Conservation (phyloP, 768 basidiomycete genomes). For the Phaeolepiota aurea region DNA sequence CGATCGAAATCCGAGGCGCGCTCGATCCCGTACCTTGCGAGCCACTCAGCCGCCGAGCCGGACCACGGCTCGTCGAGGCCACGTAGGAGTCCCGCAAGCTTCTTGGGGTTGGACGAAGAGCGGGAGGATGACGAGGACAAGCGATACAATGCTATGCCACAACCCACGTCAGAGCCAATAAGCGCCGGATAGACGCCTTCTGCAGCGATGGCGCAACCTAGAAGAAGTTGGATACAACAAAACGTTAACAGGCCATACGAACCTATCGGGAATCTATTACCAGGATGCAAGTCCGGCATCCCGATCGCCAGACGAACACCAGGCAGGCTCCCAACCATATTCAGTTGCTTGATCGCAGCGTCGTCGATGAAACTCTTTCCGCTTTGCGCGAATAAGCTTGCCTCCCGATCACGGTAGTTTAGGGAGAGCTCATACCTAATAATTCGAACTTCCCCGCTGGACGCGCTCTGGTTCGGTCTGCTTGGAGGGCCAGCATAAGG, state of each 20-base stretch:
- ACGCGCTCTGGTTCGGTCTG: constrained; percentile 1
- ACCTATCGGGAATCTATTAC: constrained; percentile 24
- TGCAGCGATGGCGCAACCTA: constrained; percentile 23
- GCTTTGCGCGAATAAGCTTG: constrained; percentile 7
- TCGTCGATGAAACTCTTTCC: constrained; percentile 21
- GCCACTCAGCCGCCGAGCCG: constrained; percentile 23
- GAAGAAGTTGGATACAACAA: background rate
- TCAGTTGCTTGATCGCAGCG: constrained; percentile 22
- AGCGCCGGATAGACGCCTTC: constrained; percentile 30
- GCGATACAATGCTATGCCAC: constrained; percentile 27
- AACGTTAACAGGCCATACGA: background rate
- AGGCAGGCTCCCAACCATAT: constrained; percentile 15
- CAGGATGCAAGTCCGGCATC: constrained; percentile 32
- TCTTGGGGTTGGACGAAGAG: constrained; percentile 15
- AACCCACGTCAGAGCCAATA: constrained; percentile 30
- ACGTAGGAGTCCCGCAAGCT: constrained; percentile 18
- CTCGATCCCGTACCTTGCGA: constrained; percentile 20
- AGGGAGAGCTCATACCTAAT: constrained; percentile 12
- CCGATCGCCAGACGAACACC: constrained; percentile 23
- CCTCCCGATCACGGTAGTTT: background rate
- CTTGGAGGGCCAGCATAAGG: constrained; percentile 22
- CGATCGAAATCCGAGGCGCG: constrained; percentile 20
- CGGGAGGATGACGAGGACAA: constrained; percentile 16
- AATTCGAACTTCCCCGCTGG: constrained; percentile 16
- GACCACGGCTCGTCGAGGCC: constrained; percentile 30